Base-by-base conservation (phyloP, 2,329 filamentous ascomycete species). In the Periconia sp. region DNA sequence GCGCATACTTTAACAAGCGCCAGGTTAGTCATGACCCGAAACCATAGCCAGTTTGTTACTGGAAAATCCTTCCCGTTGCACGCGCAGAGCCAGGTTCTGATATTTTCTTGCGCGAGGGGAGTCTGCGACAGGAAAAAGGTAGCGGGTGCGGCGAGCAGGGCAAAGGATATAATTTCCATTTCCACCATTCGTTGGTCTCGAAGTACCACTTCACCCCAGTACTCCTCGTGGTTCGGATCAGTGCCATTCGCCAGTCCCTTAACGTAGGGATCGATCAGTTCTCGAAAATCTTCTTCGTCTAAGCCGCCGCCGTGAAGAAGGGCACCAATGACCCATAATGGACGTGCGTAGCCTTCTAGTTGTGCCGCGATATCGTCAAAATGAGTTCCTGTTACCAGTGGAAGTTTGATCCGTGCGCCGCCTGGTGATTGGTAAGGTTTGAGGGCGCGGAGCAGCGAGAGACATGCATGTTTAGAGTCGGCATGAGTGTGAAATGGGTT, bases 111-210 rank as follows among this genome's bases (percentile, higher is more conserved):
- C 3, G 68, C 63, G 3, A 50, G n/a, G 0, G 61, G 49, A 1
- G 52, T 64, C 6, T 78, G 59, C 0, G 62, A 58, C 10, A 66
- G 56, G 6, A 67, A 68, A 55, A 79, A 76, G 2, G 67, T 60
- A 3, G 70, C 60, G 1, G 80, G 79, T 0, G 78, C 76, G 2
- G 70, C 63, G 0, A 83, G 68, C 1, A 83, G 65, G 0, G 79
- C 78, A 59, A 78, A 81, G 0, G 79, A 75, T 3, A 83, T 72
- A 23, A 79, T 78, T 58, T 83, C 81, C 41, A 79, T 76, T 57
- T 83, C 81, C 0, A 83, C 81, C 81, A 83, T 83, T 1, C 79
- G 65, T 58, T 83, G 81, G 46, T 83, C 80, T 18, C 71, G 71
- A 5, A 79, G 62, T 0, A 70, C 65, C 1, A 82, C 73, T 1